phyloP scores from a whole-genome alignment of 257 asterid species.

The Penstemon eatonii region DNA sequence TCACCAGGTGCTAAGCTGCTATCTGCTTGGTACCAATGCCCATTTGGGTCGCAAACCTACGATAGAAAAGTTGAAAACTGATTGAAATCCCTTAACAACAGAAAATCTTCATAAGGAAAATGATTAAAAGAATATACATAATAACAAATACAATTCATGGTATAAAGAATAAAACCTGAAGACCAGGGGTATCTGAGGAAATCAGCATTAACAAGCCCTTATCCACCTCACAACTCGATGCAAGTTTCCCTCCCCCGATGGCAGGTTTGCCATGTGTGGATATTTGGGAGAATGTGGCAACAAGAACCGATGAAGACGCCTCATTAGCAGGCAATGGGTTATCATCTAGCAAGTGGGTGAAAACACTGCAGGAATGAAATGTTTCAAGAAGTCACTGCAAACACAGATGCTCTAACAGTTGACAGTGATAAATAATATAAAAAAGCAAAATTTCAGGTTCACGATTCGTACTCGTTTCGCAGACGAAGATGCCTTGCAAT shows the following conservation, averaged over 20 bases:
- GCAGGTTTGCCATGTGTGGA: slow-evolving; percentile 56
- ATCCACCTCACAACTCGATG: slow-evolving; percentile 66
- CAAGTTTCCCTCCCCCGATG: slow-evolving; percentile 58
- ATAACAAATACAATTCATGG: slow-evolving; percentile 6
- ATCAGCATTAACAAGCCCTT: slow-evolving; percentile 80
- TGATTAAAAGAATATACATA: slow-evolving; percentile 8
- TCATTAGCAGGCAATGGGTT: slow-evolving; percentile 81
- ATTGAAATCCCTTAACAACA: slow-evolving; percentile 1
- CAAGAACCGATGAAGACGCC: slow-evolving; percentile 83
- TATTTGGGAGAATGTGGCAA: slow-evolving; percentile 60
- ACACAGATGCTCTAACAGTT: slow-evolving; percentile 13
- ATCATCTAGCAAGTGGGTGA: slow-evolving; percentile 90
- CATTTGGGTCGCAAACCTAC: slow-evolving; percentile 92
- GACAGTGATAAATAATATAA: slow-evolving; percentile 13
- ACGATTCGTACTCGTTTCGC: slow-evolving; percentile 77
- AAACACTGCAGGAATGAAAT: slow-evolving; percentile 60
- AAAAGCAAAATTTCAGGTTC: background rate
- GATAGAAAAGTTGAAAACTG: slow-evolving; percentile 31
- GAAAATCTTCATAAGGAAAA: slow-evolving; percentile 12
- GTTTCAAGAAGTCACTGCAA: slow-evolving; percentile 25
- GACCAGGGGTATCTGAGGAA: slow-evolving; percentile 82
- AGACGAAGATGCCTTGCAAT: slow-evolving; percentile 92
- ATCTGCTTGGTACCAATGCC: slow-evolving; percentile 97
- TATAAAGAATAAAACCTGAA: slow-evolving; percentile 59
- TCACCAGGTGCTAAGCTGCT: slow-evolving; percentile 73